A percentile compares a stretch with the other conserved stretches of the same genome.
These are phyloP conservation scores for Litchi chinensis DNA, from an alignment of 345 rosid species.

Conservation along the genomic window DNA sequence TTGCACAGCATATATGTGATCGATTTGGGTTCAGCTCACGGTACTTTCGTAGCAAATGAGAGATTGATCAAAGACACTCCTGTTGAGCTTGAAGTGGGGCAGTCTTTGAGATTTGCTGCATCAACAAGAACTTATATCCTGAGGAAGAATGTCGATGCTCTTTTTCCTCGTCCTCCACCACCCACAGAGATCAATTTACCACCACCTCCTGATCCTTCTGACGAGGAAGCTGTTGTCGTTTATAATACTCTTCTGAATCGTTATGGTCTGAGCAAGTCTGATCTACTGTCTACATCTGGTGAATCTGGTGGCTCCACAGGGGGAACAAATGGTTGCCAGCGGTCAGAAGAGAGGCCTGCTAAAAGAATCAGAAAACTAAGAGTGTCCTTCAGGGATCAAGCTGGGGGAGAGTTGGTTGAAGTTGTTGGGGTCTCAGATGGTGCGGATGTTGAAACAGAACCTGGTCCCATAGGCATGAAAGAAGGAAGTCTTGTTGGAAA, in stretches of 20 bases:
- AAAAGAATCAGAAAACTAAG: constrained; percentile 63
- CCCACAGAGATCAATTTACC: constrained; percentile 70
- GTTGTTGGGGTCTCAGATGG: constrained; percentile 96
- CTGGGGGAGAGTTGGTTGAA: constrained; percentile 87
- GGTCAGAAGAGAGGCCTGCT: constrained; percentile 40
- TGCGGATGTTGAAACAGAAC: constrained; percentile 92
- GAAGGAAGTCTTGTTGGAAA: constrained; percentile 97
- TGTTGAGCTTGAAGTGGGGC: constrained; percentile 74
- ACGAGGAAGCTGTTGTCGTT: constrained; percentile 82
- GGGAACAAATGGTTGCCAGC: constrained; percentile 29
- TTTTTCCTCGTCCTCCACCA: constrained; percentile 62
- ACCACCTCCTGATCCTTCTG: constrained; percentile 76
- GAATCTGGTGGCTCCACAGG: constrained; percentile 29
- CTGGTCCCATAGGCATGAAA: constrained; percentile 83
- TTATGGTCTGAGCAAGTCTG: constrained; percentile 56
- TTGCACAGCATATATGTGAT: constrained; percentile 66
- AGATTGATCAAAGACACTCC: constrained; percentile 71
- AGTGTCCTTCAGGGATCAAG: constrained; percentile 80
- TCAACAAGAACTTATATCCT: constrained; percentile 83
- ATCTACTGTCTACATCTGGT: constrained; percentile 25
- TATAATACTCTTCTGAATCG: constrained; percentile 87
- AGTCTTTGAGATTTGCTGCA: constrained; percentile 89
- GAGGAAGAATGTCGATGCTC: constrained; percentile 84
- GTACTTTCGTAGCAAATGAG: constrained; percentile 93
- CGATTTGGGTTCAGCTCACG: constrained; percentile 82